A percentile compares a stretch with the other conserved stretches of the same genome.
Conservation (phyloP, 176 grass and related monocot genomes). For the Triticum urartu region DNA sequence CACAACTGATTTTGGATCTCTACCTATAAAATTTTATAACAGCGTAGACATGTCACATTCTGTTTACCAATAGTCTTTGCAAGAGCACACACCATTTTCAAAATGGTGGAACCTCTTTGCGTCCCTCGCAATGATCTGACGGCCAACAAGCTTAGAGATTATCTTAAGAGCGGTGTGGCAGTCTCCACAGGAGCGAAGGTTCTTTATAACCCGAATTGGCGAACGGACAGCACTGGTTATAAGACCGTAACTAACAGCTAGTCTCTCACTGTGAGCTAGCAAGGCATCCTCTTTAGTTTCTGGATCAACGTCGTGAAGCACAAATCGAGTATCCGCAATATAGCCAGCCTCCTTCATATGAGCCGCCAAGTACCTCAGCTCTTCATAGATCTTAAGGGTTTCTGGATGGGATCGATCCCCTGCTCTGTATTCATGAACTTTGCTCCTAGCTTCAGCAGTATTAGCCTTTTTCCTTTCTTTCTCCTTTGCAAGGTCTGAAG, state of each 20-base stretch:
- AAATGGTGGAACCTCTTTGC: constrained; percentile 98
- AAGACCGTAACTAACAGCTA: constrained; percentile 75
- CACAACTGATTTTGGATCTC: constrained; percentile 9
- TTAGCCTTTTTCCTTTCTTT: constrained; percentile 67
- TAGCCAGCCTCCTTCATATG: constrained; percentile 95
- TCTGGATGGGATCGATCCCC: constrained; percentile 89
- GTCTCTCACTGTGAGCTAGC: constrained; percentile 84
- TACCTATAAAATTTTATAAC: constrained; percentile 23
- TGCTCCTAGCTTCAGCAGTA: constrained; percentile 54
- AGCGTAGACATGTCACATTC: constrained; percentile 1
- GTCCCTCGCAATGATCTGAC: constrained; percentile 77
- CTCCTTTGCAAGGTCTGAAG: constrained; percentile 76
- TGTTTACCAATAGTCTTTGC: constrained; percentile 93
- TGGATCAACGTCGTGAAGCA: constrained; percentile 70
- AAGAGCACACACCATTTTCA: constrained; percentile 80
- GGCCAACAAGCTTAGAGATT: constrained; percentile 78
- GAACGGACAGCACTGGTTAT: constrained; percentile 67
- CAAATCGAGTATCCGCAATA: constrained; percentile 62
- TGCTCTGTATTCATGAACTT: constrained; percentile 75
- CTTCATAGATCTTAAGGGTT: constrained; percentile 78
- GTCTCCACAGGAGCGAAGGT: constrained; percentile 87
- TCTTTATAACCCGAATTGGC: constrained; percentile 78
- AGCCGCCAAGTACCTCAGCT: constrained; percentile 67
- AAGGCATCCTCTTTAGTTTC: constrained; percentile 87
- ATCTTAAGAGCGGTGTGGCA: constrained; percentile 91